These are phyloP conservation scores for Aspergillus amoenus DNA, from an alignment of 2,329 filamentous ascomycete species.

Conservation along the genomic window DNA sequence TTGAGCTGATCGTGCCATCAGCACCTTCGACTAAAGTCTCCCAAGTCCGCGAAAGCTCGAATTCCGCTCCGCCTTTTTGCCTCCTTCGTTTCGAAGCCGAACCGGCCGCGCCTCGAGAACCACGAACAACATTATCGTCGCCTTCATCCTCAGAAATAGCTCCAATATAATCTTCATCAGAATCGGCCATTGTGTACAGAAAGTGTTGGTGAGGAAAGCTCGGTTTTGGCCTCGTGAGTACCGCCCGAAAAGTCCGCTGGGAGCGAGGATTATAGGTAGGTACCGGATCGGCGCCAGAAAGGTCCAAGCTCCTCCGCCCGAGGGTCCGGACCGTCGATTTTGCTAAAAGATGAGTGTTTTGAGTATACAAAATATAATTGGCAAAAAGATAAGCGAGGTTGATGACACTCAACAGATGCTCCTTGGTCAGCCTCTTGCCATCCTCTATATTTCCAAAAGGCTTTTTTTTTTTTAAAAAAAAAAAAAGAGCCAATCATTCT, in stretches of 20 bases:
- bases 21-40: slow-evolving; percentile 75
- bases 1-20: slow-evolving; percentile 72
- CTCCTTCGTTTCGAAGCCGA: slow-evolving; percentile 37
- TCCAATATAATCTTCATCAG: slow-evolving; percentile 55
- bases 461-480: not conserved
- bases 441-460: not conserved
- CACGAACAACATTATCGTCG: slow-evolving; percentile 29
- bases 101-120: slow-evolving; percentile 28
- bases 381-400: not conserved
- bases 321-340: slow-evolving; percentile 18
- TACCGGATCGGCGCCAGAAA: slow-evolving; percentile 10
- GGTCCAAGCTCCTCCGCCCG: slow-evolving; percentile 33
- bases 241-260: not conserved
- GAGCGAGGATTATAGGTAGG: not conserved
- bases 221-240: not conserved
- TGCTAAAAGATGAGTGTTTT: not conserved
- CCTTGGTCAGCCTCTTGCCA: not conserved
- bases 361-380: not conserved
- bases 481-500: not conserved
- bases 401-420: not conserved
- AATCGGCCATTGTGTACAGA: slow-evolving; percentile 42
- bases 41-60: slow-evolving; percentile 53
- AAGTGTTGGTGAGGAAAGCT: not conserved
- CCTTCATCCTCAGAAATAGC: slow-evolving; percentile 49
- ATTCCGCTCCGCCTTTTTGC: slow-evolving; percentile 41